Conservation (phyloP, 768 basidiomycete genomes). For the Naematelia encephala region DNA sequence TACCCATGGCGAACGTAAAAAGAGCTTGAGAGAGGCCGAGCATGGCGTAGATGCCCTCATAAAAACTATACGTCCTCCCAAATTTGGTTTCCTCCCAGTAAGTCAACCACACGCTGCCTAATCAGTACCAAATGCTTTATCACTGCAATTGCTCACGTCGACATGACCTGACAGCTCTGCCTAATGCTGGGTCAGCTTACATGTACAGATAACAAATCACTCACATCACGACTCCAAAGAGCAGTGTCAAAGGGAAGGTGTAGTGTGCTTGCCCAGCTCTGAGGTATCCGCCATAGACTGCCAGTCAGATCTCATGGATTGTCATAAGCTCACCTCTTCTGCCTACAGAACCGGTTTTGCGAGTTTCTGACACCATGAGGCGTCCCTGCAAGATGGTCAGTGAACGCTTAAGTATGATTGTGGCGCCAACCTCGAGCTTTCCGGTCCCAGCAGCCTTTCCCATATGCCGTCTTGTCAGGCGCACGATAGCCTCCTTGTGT, state of each 20-base stretch:
- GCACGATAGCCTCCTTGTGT: conserved; percentile 25
- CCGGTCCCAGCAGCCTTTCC: conserved; percentile 58
- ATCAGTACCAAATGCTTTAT: neutral
- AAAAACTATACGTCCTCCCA: conserved; percentile 59
- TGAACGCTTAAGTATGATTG: neutral
- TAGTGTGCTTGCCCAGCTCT: conserved; percentile 58
- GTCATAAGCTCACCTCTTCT: conserved; percentile 21
- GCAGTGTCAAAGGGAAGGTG: conserved; percentile 57
- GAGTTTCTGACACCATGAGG: conserved; percentile 62
- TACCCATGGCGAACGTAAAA: conserved; percentile 63
- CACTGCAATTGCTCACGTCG: conserved; percentile 51
- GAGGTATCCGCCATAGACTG: conserved; percentile 65
- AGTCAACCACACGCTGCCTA: conserved; percentile 58
- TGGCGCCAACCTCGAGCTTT: conserved; percentile 55
- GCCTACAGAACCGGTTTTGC: conserved; percentile 61
- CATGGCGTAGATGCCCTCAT: conserved; percentile 63
- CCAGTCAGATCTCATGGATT: conserved; percentile 16
- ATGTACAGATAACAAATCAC: conserved; percentile 20
- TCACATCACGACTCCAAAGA: conserved; percentile 62
- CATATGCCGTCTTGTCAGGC: conserved; percentile 48
- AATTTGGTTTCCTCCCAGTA: conserved; percentile 67
- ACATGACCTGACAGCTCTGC: conserved; percentile 56
- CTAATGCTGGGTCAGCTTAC: neutral
- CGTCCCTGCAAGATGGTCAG: conserved; percentile 53
- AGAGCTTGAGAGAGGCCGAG: conserved; percentile 61